phyloP scores from a whole-genome alignment of 2,329 filamentous ascomycete genomes.

The Aspergillus bombycis region DNA sequence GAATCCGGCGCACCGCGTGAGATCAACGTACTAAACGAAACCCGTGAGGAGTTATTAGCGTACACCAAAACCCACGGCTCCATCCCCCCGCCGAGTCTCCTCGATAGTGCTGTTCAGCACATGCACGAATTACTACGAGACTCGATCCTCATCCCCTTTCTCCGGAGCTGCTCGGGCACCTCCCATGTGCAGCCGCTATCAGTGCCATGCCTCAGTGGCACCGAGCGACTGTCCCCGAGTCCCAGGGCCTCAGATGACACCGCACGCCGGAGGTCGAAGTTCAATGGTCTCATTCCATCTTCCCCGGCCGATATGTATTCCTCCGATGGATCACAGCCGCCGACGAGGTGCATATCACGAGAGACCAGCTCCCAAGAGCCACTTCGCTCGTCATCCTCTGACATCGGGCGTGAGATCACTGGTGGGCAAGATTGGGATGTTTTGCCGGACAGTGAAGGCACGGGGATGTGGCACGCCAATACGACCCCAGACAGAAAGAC shows the following conservation, averaged over 20 bases:
- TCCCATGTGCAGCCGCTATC: conserved; percentile 6
- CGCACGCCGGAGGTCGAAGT: background rate
- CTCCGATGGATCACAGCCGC: background rate
- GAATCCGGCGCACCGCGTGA: background rate
- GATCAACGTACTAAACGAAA: background rate
- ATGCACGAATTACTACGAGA: conserved; percentile 9
- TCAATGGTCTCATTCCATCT: background rate
- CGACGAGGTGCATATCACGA: background rate
- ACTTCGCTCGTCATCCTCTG: background rate
- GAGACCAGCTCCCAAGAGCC: background rate
- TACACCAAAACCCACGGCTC: background rate
- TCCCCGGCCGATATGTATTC: background rate
- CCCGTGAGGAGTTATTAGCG: background rate
- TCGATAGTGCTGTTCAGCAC: conserved; percentile 1
- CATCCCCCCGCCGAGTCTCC: background rate
- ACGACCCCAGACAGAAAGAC: background rate
- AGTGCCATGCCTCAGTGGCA: background rate
- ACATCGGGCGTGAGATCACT: background rate
- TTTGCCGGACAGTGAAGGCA: background rate
- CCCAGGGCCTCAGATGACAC: background rate
- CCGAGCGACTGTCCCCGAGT: background rate
- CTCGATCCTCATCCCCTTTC: conserved; percentile 6
- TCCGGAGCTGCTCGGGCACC: conserved; percentile 2
- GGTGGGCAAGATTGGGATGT: background rate
- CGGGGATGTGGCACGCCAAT: background rate